Base-by-base conservation (phyloP, 768 basidiomycete genomes). In the Paxillus involutus region DNA sequence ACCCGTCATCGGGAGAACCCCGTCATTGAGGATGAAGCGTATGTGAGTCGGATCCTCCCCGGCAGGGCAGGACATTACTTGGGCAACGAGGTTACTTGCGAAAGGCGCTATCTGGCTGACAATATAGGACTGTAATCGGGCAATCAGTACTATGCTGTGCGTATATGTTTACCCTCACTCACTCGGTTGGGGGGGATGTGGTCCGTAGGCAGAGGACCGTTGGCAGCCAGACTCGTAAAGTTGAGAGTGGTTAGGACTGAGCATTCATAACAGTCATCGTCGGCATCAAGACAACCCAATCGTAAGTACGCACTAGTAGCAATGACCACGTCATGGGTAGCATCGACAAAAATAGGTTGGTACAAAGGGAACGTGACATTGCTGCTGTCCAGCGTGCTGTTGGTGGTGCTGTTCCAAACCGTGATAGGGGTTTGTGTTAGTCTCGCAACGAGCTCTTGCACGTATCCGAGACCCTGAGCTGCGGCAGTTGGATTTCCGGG, bases 11-110 rank as follows among this genome's bases (percentile, higher is more conserved):
- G 80, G 80, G 1, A 80, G 66, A 4, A 76, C 71, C 2, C 69
- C 80, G 59, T 82, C 81, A 60, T 82, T 82, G 24, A 80, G 66
- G 44, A 80, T 69, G 64, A 76, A 73, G 16, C 79, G 67, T 53
- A 80, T 74, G 50, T 73, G 63, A 13, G 70, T 65, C 6, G 66
- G 59, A 3, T 62, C 52, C 40, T 57, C 47, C 7, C 52, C 50
- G 42, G 62, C 66, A 32, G 70, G 65, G 60, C 77, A 80, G 11
- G 69, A 65, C 36, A 80, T 62, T 8, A 80, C 71, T 55, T 81
- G 80, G 33, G 74, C 71, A 26, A 78, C 75, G 36, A 80, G 65
- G 60, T 80, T 77, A n/a, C 77, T 67, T 0, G 75, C 76, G 62
- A 81, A 81, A 3, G 80, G 78, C 7, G 71, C 70, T 56, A 78